These are phyloP conservation scores for Tubosaeta sp. DNA, from an alignment of 768 basidiomycete genomes.

Conservation along the genomic window DNA sequence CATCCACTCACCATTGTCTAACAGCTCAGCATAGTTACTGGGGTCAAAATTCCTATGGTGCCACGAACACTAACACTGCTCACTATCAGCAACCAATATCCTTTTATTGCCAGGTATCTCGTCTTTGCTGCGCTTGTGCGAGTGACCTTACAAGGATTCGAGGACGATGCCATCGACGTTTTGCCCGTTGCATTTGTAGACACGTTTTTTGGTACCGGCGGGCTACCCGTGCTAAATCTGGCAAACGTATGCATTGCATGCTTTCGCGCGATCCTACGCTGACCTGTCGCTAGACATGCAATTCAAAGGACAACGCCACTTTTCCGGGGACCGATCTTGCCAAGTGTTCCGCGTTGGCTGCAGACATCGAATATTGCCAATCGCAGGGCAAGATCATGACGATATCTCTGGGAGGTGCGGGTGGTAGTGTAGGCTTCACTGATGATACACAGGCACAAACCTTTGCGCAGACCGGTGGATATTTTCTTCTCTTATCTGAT, in stretches of 20 bases:
- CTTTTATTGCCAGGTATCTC: constrained; percentile 57
- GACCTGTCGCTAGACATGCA: constrained; percentile 36
- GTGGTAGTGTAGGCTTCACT: constrained; percentile 37
- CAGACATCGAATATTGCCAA: constrained; percentile 43
- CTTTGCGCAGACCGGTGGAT: constrained; percentile 26
- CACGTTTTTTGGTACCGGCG: constrained; percentile 61
- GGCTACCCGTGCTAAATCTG: constrained; percentile 60
- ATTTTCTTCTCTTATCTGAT: not conserved
- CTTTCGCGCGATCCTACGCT: not conserved
- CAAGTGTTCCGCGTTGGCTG: constrained; percentile 36
- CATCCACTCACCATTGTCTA: not conserved
- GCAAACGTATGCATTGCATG: constrained; percentile 47
- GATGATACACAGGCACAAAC: constrained; percentile 34
- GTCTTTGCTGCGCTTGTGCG: not conserved
- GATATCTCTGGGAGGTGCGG: constrained; percentile 42
- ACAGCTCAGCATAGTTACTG: constrained; percentile 46
- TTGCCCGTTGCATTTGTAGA: constrained; percentile 68
- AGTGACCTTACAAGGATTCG: constrained; percentile 4
- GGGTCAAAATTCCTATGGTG: constrained; percentile 76
- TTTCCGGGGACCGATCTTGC: constrained; percentile 42
- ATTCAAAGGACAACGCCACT: constrained; percentile 34
- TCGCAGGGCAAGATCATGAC: constrained; percentile 45
- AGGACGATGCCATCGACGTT: constrained; percentile 66
- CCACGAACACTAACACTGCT: constrained; percentile 44
- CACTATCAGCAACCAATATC: constrained; percentile 59